These are phyloP conservation scores for Clitopilus passeckerianus DNA, from an alignment of 768 basidiomycete species.

Conservation along the genomic window DNA sequence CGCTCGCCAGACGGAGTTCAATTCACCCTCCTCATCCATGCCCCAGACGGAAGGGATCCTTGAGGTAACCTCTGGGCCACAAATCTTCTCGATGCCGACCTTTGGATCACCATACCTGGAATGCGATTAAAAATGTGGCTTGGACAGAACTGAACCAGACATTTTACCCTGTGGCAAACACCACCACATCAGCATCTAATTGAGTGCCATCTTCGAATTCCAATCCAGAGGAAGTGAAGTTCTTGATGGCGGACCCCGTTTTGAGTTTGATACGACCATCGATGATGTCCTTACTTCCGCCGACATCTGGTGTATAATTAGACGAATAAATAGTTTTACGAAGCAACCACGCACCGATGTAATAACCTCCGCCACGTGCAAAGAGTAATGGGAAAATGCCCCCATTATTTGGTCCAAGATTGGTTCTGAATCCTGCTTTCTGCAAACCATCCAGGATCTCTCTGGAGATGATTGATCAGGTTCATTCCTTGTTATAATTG, in stretches of 20 bases:
- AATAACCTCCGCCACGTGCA: constrained; percentile 29
- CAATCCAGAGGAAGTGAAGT: constrained; percentile 37
- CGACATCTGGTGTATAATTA: constrained; percentile 36
- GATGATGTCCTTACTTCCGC: constrained; percentile 55
- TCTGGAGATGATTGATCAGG: constrained; percentile 12
- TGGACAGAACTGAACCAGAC: neutral
- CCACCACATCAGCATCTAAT: constrained; percentile 47
- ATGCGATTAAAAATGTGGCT: neutral
- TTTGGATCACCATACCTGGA: constrained; percentile 41
- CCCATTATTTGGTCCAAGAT: constrained; percentile 30
- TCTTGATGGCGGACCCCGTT: constrained; percentile 46
- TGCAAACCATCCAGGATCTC: constrained; percentile 31
- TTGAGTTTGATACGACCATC: constrained; percentile 72
- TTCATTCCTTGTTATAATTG: neutral
- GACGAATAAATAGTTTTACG: neutral
- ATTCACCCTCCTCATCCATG: constrained; percentile 59
- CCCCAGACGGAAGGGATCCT: constrained; percentile 59
- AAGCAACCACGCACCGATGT: constrained; percentile 24
- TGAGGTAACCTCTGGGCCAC: constrained; percentile 38
- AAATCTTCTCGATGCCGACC: constrained; percentile 33
- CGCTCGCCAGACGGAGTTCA: constrained; percentile 44
- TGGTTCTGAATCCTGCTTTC: constrained; percentile 29
- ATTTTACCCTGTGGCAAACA: constrained; percentile 56
- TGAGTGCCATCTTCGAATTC: constrained; percentile 43
- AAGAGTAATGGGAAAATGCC: constrained; percentile 26